A percentile compares a stretch with the other conserved stretches of the same genome.
Conservation (phyloP, 371 early-diverging fungal species). For the Mucor velutinosus region DNA sequence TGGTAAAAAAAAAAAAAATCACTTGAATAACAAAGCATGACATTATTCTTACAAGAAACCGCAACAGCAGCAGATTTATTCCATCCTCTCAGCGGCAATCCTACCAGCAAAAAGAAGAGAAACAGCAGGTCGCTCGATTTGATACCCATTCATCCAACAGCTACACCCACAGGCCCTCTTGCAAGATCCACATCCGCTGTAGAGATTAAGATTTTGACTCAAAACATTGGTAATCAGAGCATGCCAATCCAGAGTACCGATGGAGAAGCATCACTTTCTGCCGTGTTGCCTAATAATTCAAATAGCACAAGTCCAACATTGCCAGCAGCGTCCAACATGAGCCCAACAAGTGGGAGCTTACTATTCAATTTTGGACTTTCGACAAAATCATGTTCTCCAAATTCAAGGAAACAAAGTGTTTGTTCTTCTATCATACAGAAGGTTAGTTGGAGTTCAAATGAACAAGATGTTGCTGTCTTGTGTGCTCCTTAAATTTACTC, state of each 20-base stretch:
- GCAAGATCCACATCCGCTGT: constrained; percentile 30
- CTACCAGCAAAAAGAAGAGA: constrained; percentile 17
- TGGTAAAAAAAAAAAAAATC: background rate
- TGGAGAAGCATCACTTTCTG: constrained; percentile 20
- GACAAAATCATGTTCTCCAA: constrained; percentile 1
- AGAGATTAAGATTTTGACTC: constrained; percentile 6
- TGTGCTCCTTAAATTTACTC: background rate
- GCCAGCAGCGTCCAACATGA: background rate
- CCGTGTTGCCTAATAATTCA: constrained; percentile 20
- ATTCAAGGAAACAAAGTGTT: constrained; percentile 26
- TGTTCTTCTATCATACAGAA: constrained; percentile 21
- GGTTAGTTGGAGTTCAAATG: constrained; percentile 6
- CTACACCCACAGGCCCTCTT: constrained; percentile 1
- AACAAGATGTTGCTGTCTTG: no score
- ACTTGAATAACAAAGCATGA: constrained; percentile 20
- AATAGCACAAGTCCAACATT: background rate
- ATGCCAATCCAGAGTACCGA: constrained; percentile 8
- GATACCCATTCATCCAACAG: constrained; percentile 1
- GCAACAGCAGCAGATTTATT: constrained; percentile 9
- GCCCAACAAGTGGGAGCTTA: constrained; percentile 15
- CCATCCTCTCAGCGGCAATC: background rate
- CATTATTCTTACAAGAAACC: constrained; percentile 22
- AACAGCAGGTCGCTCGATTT: constrained; percentile 44
- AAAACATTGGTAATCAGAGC: background rate
- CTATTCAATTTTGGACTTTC: constrained; percentile 26